Evolutionary conservation across 2,329 filamentous ascomycete species (phyloP).

Genomic region (Zasmidium cellare): DNA sequence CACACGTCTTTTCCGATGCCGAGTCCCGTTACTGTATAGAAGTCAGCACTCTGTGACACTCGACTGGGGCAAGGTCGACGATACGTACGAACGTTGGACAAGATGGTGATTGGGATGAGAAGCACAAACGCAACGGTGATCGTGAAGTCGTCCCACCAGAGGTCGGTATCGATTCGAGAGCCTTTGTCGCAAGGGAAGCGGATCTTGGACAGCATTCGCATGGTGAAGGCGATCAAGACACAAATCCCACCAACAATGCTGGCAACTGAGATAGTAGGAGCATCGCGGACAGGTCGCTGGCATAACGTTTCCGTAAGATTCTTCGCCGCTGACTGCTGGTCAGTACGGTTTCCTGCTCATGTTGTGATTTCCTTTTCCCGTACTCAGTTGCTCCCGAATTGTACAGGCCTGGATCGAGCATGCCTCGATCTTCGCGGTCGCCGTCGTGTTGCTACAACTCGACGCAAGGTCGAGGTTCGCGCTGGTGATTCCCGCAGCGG

Average conservation of each 20-base stretch:
- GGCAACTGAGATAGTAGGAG: constrained; percentile 6
- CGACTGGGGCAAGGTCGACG: not conserved
- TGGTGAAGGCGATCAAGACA: constrained; percentile 11
- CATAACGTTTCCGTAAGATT: constrained; percentile 19
- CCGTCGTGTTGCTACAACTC: constrained; percentile 16
- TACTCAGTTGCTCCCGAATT: constrained; percentile 18
- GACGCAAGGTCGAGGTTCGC: constrained; percentile 12
- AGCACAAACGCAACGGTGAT: constrained; percentile 16
- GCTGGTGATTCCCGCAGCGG: constrained; percentile 8
- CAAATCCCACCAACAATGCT: constrained; percentile 12
- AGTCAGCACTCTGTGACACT: not conserved
- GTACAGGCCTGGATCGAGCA: constrained; percentile 10
- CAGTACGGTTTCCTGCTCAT: not conserved
- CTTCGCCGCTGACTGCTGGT: constrained; percentile 15
- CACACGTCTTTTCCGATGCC: constrained; percentile 17
- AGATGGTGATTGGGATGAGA: constrained; percentile 13
- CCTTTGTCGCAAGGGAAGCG: constrained; percentile 16
- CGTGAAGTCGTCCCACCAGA: constrained; percentile 22
- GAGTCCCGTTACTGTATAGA: constrained; percentile 4
- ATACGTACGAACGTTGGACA: constrained; percentile 15
- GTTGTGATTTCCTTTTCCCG: not conserved
- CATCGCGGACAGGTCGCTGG: constrained; percentile 8
- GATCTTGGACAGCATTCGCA: constrained; percentile 19
- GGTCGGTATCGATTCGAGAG: constrained; percentile 13
- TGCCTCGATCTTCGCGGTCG: constrained; percentile 11